Conservation (phyloP, 2,329 filamentous ascomycete species). For the Colletotrichum graminicola region DNA sequence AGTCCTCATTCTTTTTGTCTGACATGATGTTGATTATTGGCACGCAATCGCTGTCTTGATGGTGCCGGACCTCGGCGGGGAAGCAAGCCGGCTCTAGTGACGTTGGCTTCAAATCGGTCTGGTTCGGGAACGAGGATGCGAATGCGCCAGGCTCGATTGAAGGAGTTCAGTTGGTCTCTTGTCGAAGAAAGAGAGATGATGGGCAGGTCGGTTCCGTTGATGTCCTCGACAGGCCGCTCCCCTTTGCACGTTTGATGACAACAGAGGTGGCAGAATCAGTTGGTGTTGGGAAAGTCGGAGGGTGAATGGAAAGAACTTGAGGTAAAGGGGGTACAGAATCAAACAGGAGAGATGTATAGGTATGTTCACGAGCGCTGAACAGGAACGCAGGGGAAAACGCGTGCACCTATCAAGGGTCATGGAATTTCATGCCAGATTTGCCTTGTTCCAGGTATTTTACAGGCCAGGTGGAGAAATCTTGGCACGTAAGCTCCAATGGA, state of each 20-base stretch:
- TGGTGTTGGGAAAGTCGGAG: neutral
- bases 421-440: constrained; percentile 30
- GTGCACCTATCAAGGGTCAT: constrained; percentile 37
- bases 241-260: constrained; percentile 9
- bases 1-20: constrained; percentile 91
- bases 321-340: constrained; percentile 23
- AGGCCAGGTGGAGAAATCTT: constrained; percentile 21
- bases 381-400: constrained; percentile 40
- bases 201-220: neutral
- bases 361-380: constrained; percentile 27
- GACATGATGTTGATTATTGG: constrained; percentile 67
- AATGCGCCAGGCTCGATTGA: constrained; percentile 19
- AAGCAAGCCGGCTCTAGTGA: constrained; percentile 16
- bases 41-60: neutral
- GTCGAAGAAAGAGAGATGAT: neutral
- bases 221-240: constrained; percentile 14
- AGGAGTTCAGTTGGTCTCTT: neutral
- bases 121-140: constrained; percentile 3
- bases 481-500: constrained; percentile 8
- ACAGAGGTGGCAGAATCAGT: constrained; percentile 9
- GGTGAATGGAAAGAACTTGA: neutral
- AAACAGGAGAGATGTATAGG: neutral
- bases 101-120: neutral
- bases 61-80: constrained; percentile 51
- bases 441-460: constrained; percentile 6